Evolutionary conservation across 257 asterid genomes (phyloP).

Genomic region (Marsdenia floribunda): DNA sequence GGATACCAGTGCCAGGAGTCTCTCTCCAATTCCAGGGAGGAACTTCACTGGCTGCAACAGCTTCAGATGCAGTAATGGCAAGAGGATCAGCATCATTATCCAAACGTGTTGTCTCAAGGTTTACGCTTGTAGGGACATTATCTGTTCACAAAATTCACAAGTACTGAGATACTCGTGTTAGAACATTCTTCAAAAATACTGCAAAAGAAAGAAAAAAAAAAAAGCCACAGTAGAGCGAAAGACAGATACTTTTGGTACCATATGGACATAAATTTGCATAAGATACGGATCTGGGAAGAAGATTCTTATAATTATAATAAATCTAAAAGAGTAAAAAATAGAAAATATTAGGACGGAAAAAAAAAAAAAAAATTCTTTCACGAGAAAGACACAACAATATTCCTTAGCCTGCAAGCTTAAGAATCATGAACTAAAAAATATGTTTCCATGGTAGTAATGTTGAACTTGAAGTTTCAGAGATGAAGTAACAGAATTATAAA

Average conservation of each 20-base stretch:
- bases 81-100: slow-evolving; percentile 95
- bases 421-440: background rate
- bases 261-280: background rate
- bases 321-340: too few relatives aligned
- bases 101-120: slow-evolving; percentile 59
- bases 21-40: slow-evolving; percentile 99
- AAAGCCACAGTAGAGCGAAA: background rate
- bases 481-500: background rate
- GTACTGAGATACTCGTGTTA: slow-evolving; percentile 1
- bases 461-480: background rate
- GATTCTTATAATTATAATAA: too few relatives aligned
- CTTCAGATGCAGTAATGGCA: slow-evolving; percentile 78
- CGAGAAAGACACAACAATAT: background rate
- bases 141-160: slow-evolving; percentile 35
- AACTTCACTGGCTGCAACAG: slow-evolving; percentile 69
- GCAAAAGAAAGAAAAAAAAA: background rate
- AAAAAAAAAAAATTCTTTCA: background rate
- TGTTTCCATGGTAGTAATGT: background rate
- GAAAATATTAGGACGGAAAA: too few relatives aligned
- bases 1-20: slow-evolving; percentile 21
- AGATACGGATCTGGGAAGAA: too few relatives aligned
- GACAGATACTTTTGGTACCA: background rate
- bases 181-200: background rate
- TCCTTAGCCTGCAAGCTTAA: background rate
- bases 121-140: slow-evolving; percentile 64